phyloP scores from a whole-genome alignment of 1,139 yeast species.

The Insectozyma bohioensis region DNA sequence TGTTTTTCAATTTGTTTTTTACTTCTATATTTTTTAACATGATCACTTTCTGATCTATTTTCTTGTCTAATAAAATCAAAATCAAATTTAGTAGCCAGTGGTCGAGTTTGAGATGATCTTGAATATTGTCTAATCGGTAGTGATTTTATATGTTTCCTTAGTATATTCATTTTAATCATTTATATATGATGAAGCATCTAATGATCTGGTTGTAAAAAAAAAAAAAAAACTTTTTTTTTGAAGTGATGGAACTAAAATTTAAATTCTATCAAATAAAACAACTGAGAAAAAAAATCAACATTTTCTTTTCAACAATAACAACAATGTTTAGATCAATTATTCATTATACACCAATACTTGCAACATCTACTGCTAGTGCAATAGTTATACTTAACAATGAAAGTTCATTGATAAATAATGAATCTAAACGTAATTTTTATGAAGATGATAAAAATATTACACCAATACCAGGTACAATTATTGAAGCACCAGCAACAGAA shows the following conservation, averaged over 20 bases:
- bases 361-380: slow-evolving; percentile 9
- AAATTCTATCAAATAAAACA: slow-evolving; percentile 1
- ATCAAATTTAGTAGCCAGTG: slow-evolving; percentile 1
- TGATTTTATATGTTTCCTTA: slow-evolving; percentile 2
- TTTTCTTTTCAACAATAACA: slow-evolving; percentile 3
- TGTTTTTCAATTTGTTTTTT: slow-evolving; percentile 5
- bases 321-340: slow-evolving; percentile 13
- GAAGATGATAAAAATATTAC: slow-evolving; percentile 53
- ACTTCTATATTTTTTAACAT: slow-evolving; percentile 6
- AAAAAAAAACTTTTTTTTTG: too few species aligned
- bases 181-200: too few species aligned
- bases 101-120: not conserved
- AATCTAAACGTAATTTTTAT: slow-evolving; percentile 53
- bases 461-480: slow-evolving; percentile 55
- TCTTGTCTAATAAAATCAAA: slow-evolving; percentile 10
- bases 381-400: slow-evolving; percentile 6
- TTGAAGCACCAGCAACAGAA: slow-evolving; percentile 52
- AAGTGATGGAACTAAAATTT: too few species aligned
- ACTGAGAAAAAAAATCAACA: slow-evolving; percentile 1
- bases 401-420: slow-evolving; percentile 22
- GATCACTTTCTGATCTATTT: slow-evolving; percentile 6
- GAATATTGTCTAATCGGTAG: slow-evolving; percentile 1
- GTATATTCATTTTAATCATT: not conserved
- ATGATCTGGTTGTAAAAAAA: too few species aligned
- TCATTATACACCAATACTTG: slow-evolving; percentile 11